Percentiles rank a stretch among this genome's conserved stretches.
Conservation (phyloP, 257 asterid species). For the Penstemon barbatus region DNA sequence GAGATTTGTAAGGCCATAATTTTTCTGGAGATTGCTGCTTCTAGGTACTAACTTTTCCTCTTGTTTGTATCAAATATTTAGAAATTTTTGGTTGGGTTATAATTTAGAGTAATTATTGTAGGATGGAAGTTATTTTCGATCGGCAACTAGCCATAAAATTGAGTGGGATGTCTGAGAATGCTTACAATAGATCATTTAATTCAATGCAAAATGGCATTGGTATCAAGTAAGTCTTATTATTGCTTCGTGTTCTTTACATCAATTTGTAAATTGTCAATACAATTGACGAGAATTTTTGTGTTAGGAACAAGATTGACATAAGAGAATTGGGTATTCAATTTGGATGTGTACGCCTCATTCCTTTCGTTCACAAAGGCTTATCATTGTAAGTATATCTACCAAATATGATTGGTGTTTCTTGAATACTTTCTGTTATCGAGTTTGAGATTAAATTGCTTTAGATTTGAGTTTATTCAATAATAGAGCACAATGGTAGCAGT, state of each 20-base stretch:
- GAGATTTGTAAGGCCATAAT: conserved; percentile 96
- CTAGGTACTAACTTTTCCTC: conserved; percentile 41
- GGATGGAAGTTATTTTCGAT: conserved; percentile 78
- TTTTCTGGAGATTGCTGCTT: conserved; percentile 86
- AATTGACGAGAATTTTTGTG: conserved; percentile 5
- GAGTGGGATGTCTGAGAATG: conserved; percentile 92
- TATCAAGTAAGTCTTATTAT: conserved; percentile 53
- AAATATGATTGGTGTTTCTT: neutral
- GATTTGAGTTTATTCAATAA: neutral
- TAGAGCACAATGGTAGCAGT: conserved; percentile 1
- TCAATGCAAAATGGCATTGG: conserved; percentile 95
- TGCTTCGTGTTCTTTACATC: neutral
- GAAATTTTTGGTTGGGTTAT: neutral
- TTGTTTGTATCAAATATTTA: neutral
- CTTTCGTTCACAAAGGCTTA: conserved; percentile 69
- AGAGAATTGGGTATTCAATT: conserved; percentile 92
- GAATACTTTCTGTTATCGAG: neutral
- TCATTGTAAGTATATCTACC: conserved; percentile 52
- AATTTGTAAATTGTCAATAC: neutral
- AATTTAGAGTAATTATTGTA: conserved; percentile 10
- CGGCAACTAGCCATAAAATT: conserved; percentile 69
- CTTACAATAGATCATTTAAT: conserved; percentile 80
- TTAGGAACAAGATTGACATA: conserved; percentile 81
- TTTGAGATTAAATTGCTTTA: neutral
- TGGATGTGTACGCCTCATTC: conserved; percentile 85